A percentile compares a stretch with the other conserved stretches of the same genome.
Conservation (phyloP, 192 early-diverging fungal species). For the Coemansia nantahalensis region DNA sequence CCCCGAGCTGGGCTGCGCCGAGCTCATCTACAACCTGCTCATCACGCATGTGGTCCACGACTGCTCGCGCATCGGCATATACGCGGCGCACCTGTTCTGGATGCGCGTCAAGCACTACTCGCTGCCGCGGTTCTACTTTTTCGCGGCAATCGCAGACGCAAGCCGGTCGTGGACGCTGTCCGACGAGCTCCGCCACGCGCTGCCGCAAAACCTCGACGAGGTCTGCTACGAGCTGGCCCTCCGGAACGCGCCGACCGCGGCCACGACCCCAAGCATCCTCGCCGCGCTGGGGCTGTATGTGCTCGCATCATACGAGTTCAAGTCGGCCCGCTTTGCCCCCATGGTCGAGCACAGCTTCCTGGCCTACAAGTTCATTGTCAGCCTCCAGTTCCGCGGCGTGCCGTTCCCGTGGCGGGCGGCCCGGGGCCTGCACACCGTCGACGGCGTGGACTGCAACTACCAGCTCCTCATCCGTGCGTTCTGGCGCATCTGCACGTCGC, state of each 20-base stretch:
- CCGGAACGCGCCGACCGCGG: conserved; percentile 17
- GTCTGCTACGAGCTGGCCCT: conserved; percentile 45
- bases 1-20: conserved; percentile 46
- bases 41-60: conserved; percentile 52
- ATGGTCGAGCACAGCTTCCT: conserved; percentile 53
- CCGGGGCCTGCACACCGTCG: conserved; percentile 9
- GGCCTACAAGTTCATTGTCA: conserved; percentile 44
- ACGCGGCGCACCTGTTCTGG: conserved; percentile 49
- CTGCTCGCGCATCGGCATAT: conserved; percentile 50
- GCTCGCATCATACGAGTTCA: conserved; percentile 52
- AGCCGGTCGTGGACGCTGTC: conserved; percentile 51
- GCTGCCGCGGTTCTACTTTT: conserved; percentile 43
- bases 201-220: conserved; percentile 51
- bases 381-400: conserved; percentile 43
- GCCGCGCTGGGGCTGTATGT: conserved; percentile 30
- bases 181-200: conserved; percentile 40
- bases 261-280: conserved; percentile 18
- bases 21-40: conserved; percentile 53
- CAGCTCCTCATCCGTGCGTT: conserved; percentile 45
- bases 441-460: conserved; percentile 46
- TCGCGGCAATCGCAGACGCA: conserved; percentile 50
- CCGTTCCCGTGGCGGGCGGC: conserved; percentile 51
- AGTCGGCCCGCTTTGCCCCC: conserved; percentile 51
- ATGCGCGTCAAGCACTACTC: conserved; percentile 46
- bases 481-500: conserved; percentile 42